Base-by-base conservation (phyloP, 1,284 basidiomycete genomes). In the Cutaneotrichosporon cyanovorans region DNA sequence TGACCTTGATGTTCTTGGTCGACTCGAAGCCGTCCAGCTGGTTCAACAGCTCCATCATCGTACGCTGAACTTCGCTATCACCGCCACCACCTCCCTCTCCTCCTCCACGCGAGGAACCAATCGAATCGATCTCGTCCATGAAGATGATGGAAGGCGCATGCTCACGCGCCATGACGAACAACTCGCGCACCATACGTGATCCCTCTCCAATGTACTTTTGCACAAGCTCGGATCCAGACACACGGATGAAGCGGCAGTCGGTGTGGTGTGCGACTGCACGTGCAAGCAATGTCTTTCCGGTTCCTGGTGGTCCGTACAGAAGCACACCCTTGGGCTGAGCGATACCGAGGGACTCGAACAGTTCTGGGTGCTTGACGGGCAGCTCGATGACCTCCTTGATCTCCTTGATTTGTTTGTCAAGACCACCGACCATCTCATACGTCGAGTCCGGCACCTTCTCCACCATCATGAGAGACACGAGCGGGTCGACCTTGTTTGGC, bases 121-220 rank as follows among this genome's bases (percentile, higher is more conserved):
- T 98, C 19, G 88, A 92, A 74, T 98, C 93, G 59, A 98, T 97
- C 72, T 98, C 93, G 73, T 98, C 93, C 90, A 98, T 97, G 76
- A 98, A 97, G 68, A 98, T 95, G 75, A 98, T 97, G 68, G 85
- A 87, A n/a, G 95, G 93, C 21, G 93, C 93, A 67, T 97, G 92
- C 71, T 97, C 93, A 56, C 92, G 75, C 2, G 95, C 93, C 93
- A 97, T 97, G 56, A 97, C 90, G 77, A 98, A 98, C 46, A 98
- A 74, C 75, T 98, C 93, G 51, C 93, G 80, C 33, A 95, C 91
- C 90, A 93, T 95, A 52, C 93, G 77, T 55, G 84, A 87, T 36
- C 93, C 93, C 74, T 97, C 93, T 50, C 93, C 93, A 60, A 97
- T 96, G 68, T 97, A 97, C 77, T 97, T 98, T 73, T 97, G 93